phyloP scores from a whole-genome alignment of 495 filamentous ascomycete genomes.

The Zalerion maritima region DNA sequence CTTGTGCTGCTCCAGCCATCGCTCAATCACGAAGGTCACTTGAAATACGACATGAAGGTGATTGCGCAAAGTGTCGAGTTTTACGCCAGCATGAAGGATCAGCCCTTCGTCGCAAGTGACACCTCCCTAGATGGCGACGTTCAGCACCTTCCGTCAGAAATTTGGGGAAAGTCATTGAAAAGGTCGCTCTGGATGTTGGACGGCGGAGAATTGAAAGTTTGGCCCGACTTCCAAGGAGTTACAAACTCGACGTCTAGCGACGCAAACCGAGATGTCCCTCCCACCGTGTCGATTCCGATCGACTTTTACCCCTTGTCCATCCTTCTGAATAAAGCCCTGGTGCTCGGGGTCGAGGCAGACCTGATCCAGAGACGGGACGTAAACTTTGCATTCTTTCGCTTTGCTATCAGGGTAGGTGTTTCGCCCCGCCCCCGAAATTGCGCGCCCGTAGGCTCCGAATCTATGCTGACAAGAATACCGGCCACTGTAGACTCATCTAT shows the following conservation, averaged over 20 bases:
- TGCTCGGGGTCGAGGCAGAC: conserved; percentile 83
- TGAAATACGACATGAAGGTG: conserved; percentile 97
- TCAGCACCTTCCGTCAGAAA: conserved; percentile 13
- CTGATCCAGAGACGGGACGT: conserved; percentile 81
- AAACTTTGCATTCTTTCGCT: conserved; percentile 73
- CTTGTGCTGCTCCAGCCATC: conserved; percentile 84
- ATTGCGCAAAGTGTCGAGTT: conserved; percentile 93
- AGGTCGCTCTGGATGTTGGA: conserved; percentile 96
- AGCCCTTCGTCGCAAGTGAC: conserved; percentile 30
- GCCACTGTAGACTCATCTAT: conserved; percentile 56
- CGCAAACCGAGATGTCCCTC: conserved; percentile 41
- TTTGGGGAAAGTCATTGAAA: conserved; percentile 40
- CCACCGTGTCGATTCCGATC: conserved; percentile 46
- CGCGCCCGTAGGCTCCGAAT: neutral
- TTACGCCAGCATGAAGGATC: conserved; percentile 82
- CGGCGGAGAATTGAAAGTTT: conserved; percentile 65
- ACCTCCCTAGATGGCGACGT: conserved; percentile 4
- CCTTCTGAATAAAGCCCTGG: conserved; percentile 67
- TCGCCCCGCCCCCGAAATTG: neutral
- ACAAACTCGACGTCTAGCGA: conserved; percentile 51
- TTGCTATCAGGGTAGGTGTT: conserved; percentile 56
- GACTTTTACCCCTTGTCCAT: conserved; percentile 95
- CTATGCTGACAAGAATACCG: conserved; percentile 11
- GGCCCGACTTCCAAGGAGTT: conserved; percentile 84
- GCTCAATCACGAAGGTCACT: conserved; percentile 52